phyloP scores from a whole-genome alignment of 805 yeast species.

The Hanseniaspora opuntiae region DNA sequence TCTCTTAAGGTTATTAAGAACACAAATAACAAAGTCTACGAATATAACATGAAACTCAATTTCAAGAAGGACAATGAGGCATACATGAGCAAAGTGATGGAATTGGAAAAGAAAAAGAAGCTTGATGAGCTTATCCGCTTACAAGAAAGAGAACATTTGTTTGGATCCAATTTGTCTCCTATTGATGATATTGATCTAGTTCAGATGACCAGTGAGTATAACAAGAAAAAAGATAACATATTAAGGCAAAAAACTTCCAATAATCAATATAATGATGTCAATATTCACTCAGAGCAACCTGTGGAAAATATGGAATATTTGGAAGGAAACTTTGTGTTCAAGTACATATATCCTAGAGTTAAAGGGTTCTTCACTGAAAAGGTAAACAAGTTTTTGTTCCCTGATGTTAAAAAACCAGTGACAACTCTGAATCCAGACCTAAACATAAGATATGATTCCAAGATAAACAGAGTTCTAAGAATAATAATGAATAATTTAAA shows the following conservation, averaged over 20 bases:
- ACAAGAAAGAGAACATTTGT: constrained; percentile 11
- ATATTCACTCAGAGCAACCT: background rate
- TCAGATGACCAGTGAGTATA: constrained; percentile 3
- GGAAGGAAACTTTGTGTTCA: constrained; percentile 1
- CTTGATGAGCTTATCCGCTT: background rate
- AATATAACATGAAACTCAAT: constrained; percentile 16
- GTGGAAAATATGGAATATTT: background rate
- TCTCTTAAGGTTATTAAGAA: constrained; percentile 42
- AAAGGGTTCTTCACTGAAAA: constrained; percentile 12
- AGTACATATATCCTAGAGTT: constrained; percentile 9
- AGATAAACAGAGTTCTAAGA: background rate
- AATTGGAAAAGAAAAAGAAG: constrained; percentile 1
- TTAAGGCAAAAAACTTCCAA: background rate
- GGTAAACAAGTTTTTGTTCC: constrained; percentile 20
- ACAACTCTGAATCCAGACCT: constrained; percentile 12
- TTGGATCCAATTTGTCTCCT: constrained; percentile 7
- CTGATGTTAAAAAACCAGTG: constrained; percentile 14
- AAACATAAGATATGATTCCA: constrained; percentile 3
- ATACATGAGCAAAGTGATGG: constrained; percentile 10
- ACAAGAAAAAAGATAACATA: background rate
- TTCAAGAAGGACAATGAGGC: constrained; percentile 6
- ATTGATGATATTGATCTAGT: constrained; percentile 10
- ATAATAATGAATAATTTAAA: background rate
- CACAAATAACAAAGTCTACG: constrained; percentile 29
- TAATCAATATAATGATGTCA: background rate